Evolutionary conservation across 169 alveolate species (phyloP).

Genomic region (Eimeria sp.): DNA sequence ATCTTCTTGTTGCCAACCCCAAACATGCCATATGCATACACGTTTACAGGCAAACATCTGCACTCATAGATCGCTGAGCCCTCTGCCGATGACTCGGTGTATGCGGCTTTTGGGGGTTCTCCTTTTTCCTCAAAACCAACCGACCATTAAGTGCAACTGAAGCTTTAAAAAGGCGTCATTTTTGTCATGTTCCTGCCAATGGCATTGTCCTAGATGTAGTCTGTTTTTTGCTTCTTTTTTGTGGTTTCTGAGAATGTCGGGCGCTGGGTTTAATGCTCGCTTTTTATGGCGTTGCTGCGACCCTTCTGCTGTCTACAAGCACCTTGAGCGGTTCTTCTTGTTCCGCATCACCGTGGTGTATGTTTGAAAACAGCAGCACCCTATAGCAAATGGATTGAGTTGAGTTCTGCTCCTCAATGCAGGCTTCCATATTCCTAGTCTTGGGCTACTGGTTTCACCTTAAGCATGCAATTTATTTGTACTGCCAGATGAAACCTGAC

Average conservation of each 20-base stretch:
- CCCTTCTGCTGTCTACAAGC: conserved; percentile 77
- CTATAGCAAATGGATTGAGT: conserved; percentile 62
- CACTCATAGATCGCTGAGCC: too few relatives aligned
- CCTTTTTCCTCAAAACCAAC: neutral
- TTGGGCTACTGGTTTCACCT: conserved; percentile 68
- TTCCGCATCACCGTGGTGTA: conserved; percentile 10
- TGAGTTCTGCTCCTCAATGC: conserved; percentile 71
- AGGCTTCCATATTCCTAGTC: conserved; percentile 79
- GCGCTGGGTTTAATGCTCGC: conserved; percentile 64
- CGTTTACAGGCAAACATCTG: too few relatives aligned
- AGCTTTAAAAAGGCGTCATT: neutral
- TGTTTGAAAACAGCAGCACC: conserved; percentile 77
- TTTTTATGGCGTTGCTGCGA: conserved; percentile 48
- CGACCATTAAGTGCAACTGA: neutral
- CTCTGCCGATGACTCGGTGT: too few relatives aligned
- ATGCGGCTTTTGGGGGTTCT: neutral
- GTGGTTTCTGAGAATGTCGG: neutral
- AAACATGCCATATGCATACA: too few relatives aligned
- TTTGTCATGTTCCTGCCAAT: neutral
- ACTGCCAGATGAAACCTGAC: neutral
- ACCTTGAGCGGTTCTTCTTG: neutral
- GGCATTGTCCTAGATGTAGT: neutral
- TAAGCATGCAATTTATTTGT: neutral
- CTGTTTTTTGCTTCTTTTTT: neutral
- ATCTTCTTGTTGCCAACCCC: too few relatives aligned